Evolutionary conservation across 129 eudicot species (phyloP), one percentile per base, ranked within the genome.

Genomic region (Mikania micrantha): DNA sequence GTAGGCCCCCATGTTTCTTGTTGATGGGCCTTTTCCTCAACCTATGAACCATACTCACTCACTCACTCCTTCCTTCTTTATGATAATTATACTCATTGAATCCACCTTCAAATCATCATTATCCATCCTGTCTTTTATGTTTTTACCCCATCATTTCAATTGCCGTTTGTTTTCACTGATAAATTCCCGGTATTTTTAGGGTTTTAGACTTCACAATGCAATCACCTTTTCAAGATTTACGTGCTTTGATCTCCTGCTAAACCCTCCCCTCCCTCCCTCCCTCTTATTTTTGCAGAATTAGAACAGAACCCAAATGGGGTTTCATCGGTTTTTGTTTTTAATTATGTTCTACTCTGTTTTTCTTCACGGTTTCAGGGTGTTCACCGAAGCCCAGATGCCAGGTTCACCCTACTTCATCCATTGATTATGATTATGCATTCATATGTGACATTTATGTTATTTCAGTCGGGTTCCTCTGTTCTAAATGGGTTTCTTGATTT

Each of bases 351-450:
- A 80, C 62, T 45, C 58, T 69, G 28, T 77, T 50, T 31, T 57
- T 72, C 40, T 60, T 65, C 41, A 83, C 25, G 70, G 73, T 52
- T 78, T 81, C 54, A 10, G 22, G 60, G 79, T 77, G 64, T 34
- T 41, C 78, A 40, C 66, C 59, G 40, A 72, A 35, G 87, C 96
- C 67, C 96, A 88, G 78, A 72, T 82, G 74, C 96, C 96, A 88
- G 96, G 96, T 88, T 42, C n/a, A 24, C 17, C 29, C 27, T 21
- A 28, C 2, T 52, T 17, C 48, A 27, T 61, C 0, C 45, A 5
- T 1, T 59, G 13, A 36, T 64, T 36, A 32, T 66, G 41, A 4
- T 38, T 71, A 52, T 52, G 60, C 60, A 52, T 52, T 31, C n/a
- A n/a, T n/a, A n/a, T n/a, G n/a, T n/a, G 8, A 22, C 38, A 9